These are phyloP conservation scores for Tulasnella sp. DNA, from an alignment of 768 basidiomycete species.

Conservation along the genomic window DNA sequence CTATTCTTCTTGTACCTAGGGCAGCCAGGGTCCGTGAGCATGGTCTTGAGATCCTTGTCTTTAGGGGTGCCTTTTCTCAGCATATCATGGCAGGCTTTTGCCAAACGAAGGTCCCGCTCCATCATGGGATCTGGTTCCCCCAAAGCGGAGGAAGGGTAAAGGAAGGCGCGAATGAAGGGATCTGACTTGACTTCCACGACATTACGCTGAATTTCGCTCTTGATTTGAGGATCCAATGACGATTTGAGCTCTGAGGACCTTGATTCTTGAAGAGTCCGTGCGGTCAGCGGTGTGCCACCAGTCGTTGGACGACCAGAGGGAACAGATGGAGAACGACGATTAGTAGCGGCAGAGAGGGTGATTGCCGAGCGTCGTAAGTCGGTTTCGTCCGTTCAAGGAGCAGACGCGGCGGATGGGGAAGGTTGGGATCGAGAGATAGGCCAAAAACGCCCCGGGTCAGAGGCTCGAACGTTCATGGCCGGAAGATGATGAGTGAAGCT, in stretches of 20 bases:
- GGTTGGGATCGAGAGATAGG: no score
- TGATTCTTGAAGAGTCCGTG: no score
- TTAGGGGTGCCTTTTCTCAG: background rate
- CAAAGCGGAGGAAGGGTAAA: background rate
- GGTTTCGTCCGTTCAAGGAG: no score
- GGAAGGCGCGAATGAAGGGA: background rate
- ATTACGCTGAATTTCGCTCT: background rate
- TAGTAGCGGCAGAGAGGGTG: no score
- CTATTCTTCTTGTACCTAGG: background rate
- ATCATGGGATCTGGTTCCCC: background rate
- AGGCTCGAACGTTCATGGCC: no score
- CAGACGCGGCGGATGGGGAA: no score
- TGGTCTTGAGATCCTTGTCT: background rate
- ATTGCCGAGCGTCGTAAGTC: no score
- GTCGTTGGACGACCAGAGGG: no score
- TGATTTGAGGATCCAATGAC: background rate
- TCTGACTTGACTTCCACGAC: background rate
- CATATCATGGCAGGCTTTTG: background rate
- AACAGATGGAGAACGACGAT: no score
- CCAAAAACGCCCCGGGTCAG: no score
- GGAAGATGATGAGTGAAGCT: no score
- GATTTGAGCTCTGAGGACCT: background rate
- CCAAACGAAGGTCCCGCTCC: background rate
- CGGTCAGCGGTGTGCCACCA: no score
- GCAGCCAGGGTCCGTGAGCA: background rate